These are phyloP conservation scores for Nigrograna mackinnonii DNA, from an alignment of 2,329 filamentous ascomycete species.

Conservation along the genomic window DNA sequence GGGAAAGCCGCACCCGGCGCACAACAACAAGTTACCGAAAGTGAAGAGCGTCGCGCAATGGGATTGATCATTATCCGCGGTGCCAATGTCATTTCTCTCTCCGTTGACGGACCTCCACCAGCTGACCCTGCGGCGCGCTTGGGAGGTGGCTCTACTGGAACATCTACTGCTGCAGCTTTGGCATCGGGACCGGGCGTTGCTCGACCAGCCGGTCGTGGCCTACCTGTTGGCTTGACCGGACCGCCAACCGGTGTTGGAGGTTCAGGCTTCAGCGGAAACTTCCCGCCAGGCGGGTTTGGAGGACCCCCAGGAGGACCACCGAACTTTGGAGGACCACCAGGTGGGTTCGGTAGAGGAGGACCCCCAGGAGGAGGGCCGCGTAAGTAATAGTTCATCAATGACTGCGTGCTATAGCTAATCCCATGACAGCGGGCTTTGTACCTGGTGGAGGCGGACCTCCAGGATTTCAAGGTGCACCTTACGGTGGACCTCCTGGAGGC, in stretches of 20 bases:
- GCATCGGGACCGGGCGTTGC: slow-evolving; percentile 86
- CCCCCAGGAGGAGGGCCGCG: slow-evolving; percentile 21
- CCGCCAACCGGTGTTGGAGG: slow-evolving; percentile 88
- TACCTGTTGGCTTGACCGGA: slow-evolving; percentile 80
- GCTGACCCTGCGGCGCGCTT: slow-evolving; percentile 90
- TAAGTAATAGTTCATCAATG: neutral
- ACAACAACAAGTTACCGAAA: slow-evolving; percentile 71
- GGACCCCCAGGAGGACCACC: slow-evolving; percentile 43
- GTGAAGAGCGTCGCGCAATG: slow-evolving; percentile 96
- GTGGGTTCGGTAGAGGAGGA: slow-evolving; percentile 40
- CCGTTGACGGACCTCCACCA: slow-evolving; percentile 93
- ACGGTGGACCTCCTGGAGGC: slow-evolving; percentile 10
- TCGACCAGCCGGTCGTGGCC: slow-evolving; percentile 85
- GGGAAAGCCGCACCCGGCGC: slow-evolving; percentile 71
- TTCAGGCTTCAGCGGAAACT: slow-evolving; percentile 60
- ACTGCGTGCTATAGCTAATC: neutral
- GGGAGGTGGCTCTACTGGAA: slow-evolving; percentile 70
- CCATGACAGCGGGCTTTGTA: slow-evolving; percentile 9
- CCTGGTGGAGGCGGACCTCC: slow-evolving; percentile 11
- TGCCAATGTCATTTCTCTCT: slow-evolving; percentile 90
- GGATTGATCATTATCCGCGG: slow-evolving; percentile 94
- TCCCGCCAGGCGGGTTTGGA: slow-evolving; percentile 58
- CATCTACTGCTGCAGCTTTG: slow-evolving; percentile 63
- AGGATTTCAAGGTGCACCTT: slow-evolving; percentile 15
- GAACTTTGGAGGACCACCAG: slow-evolving; percentile 54